Percentiles rank a stretch among this genome's conserved stretches.
Evolutionary conservation across 768 basidiomycete species (phyloP).

Genomic region (Kwoniella pini): DNA sequence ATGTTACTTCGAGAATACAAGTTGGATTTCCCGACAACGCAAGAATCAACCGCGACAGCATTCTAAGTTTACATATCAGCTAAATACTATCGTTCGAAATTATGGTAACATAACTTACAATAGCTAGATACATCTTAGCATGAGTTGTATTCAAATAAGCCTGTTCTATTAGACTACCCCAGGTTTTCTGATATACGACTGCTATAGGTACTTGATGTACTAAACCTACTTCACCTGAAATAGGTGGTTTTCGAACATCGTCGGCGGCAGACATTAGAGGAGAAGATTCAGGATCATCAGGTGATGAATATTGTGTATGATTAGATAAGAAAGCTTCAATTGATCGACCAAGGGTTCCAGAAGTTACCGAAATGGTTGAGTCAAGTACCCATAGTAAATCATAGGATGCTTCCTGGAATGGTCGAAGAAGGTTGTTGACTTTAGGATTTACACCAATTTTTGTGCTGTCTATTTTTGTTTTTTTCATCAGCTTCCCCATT

Average conservation of each 20-base stretch:
- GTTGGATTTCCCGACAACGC: constrained; percentile 95
- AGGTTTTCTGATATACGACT: constrained; percentile 63
- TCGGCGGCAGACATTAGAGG: constrained; percentile 28
- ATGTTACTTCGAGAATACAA: constrained; percentile 88
- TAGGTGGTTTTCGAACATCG: constrained; percentile 31
- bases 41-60: constrained; percentile 82
- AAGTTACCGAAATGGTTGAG: constrained; percentile 81
- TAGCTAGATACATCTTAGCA: constrained; percentile 96
- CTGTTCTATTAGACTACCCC: constrained; percentile 85
- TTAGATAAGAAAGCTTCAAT: constrained; percentile 66
- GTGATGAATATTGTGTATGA: constrained; percentile 16
- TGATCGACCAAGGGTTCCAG: constrained; percentile 77
- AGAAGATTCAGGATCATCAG: constrained; percentile 40
- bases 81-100: too few species aligned
- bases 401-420: constrained; percentile 75
- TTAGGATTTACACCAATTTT: constrained; percentile 91
- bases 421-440: constrained; percentile 89
- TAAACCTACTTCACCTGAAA: constrained; percentile 63
- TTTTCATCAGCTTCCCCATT: too few species aligned
- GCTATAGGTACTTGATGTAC: constrained; percentile 97
- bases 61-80: constrained; percentile 57
- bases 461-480: constrained; percentile 71
- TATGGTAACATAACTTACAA: constrained; percentile 55
- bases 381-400: constrained; percentile 97
- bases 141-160: constrained; percentile 96